Evolutionary conservation across 495 filamentous ascomycete genomes (phyloP), one percentile per base, ranked within the genome.

Genomic region (Talaromyces borbonicus): DNA sequence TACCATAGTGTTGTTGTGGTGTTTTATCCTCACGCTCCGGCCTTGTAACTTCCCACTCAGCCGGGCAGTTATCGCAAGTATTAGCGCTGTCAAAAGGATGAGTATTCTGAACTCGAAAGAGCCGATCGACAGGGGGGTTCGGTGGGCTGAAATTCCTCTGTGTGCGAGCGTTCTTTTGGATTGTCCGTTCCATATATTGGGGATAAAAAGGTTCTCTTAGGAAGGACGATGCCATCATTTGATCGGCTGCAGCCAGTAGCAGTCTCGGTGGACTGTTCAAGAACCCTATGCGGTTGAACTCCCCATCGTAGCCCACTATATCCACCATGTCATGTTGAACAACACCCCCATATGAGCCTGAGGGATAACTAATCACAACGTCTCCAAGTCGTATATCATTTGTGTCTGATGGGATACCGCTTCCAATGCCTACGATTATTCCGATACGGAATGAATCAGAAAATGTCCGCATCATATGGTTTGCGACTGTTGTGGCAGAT

Each of bases 311-410:
- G 12, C 47, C 3, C n/a, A n/a, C n/a, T 7, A 53, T 52, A 33
- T 71, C 72, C 3, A 67, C 69, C 43, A 59, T 58, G 31, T 67
- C 60, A 46, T 62, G 63, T 43, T 66, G 60, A 4, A 67, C 36
- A 1, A 59, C 61, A 0, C 59, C 62, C 14, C 57, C 49, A 20
- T 35, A 48, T 11, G 9, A 27, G 6, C 46, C 47, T 14, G 41
- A 43, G 24, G 56, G 59, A 18, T 52, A 56, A 30, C 63, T 65
- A 19, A 67, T 55, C 0, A 67, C 62, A 6, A 69, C 49, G 52
- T 67, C 63, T 8, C 65, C 65, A 0, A 69, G 54, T 3, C 60
- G 56, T 22, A 67, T 58, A 49, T 61, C 56, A 9, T 42, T 25
- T 1, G n/a, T 30, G 14, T 27, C 49, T n/a, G 31, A 45, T 9